phyloP scores from a whole-genome alignment of 1,139 yeast species.

The Geotrichum citri-aurantii region DNA sequence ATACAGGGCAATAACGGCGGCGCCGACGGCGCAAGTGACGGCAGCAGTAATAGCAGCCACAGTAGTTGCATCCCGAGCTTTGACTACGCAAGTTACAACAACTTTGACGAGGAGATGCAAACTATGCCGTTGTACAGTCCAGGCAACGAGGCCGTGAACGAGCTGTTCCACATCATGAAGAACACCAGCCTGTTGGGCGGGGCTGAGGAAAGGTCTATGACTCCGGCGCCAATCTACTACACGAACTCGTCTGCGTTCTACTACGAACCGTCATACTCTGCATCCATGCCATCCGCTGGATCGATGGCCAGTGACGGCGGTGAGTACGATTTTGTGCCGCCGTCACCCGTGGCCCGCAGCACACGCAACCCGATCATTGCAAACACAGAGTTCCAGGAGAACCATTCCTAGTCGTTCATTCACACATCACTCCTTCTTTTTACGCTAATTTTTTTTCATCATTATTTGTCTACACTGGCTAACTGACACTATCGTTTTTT shows the following conservation, averaged over 20 bases:
- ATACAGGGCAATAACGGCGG: background rate
- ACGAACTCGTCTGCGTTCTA: background rate
- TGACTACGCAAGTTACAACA: constrained; percentile 9
- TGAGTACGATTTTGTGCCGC: constrained; percentile 20
- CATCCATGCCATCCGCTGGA: background rate
- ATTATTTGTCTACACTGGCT: background rate
- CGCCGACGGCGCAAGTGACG: background rate
- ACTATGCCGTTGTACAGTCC: constrained; percentile 19
- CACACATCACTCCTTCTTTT: too few species aligned
- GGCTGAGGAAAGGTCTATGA: background rate
- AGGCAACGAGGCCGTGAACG: constrained; percentile 22
- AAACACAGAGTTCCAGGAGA: constrained; percentile 23
- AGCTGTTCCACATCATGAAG: constrained; percentile 26
- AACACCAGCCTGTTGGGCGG: constrained; percentile 16
- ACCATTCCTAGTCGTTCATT: background rate
- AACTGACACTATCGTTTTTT: too few species aligned
- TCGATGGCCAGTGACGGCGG: background rate
- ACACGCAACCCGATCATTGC: constrained; percentile 26
- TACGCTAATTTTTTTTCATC: background rate
- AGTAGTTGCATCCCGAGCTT: constrained; percentile 9
- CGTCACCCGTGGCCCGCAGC: constrained; percentile 27
- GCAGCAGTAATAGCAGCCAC: constrained; percentile 15
- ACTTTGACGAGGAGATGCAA: constrained; percentile 18
- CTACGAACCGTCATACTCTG: background rate
- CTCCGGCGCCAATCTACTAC: background rate